Evolutionary conservation across 2,329 filamentous ascomycete species (phyloP), one percentile per base, ranked within the genome.

Genomic region (Paecilomyces sp.): DNA sequence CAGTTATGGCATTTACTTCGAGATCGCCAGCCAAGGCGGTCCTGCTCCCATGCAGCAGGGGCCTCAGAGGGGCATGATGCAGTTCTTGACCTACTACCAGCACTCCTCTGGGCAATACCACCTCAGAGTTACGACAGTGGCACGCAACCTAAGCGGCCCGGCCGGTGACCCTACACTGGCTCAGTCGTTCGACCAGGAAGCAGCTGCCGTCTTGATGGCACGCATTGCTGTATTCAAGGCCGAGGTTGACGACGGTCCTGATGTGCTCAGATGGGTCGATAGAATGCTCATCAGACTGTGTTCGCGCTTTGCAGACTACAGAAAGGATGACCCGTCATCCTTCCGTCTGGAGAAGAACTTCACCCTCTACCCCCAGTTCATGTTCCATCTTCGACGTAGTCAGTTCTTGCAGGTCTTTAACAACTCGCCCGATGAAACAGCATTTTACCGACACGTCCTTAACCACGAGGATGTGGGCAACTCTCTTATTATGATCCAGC

Each of bases 321-420:
- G 94, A 63, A 99, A 99, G 78, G 94, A 99, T 72, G 94, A 99
- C 69, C 92, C 94, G 13, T 95, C 93, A 4, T 97, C 93, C 0
- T 99, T 99, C 85, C 86, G 92, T 36, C 78, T 96, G 63, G 94
- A 99, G 77, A 97, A 97, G 85, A 99, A 99, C 81, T 99, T 99
- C 72, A 97, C 93, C 0, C 83, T 99, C 15, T 99, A 99, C 72
- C 94, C 94, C 28, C 94, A 99, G 74, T 99, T 99, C 79, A 99
- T 99, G 94, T 99, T 99, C 83, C 94, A 99, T 76, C 84, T 99
- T 62, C 89, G 94, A 68, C 87, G 94, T 76, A 96, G 92, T 77
- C 94, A 97, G 76, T 99, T 99, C 81, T 78, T 99, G 65, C 94
- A 99, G 72, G 92, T 99, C 60, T 99, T 99, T 85, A 99, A 99